A percentile compares a stretch with the other conserved stretches of the same genome.
Conservation (phyloP, 129 eudicot species). For the Glebionis coronaria region DNA sequence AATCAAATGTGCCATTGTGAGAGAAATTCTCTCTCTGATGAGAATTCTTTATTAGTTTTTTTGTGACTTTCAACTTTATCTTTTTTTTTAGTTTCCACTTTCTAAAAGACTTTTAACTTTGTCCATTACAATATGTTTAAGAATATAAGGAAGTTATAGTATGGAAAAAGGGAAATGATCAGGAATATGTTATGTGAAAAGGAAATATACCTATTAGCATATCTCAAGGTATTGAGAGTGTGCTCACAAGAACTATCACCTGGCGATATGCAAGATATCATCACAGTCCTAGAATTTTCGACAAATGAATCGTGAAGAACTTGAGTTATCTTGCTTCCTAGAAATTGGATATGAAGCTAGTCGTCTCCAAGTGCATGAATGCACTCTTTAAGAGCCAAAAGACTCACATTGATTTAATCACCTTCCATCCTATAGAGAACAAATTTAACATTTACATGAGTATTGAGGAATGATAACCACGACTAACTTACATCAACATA, state of each 20-base stretch:
- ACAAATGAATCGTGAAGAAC: slow-evolving; percentile 95
- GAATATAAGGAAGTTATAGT: not conserved
- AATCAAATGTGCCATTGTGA: slow-evolving; percentile 42
- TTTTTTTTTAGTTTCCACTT: slow-evolving; percentile 71
- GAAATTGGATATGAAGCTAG: slow-evolving; percentile 91
- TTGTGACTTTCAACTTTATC: slow-evolving; percentile 62
- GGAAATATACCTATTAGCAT: slow-evolving; percentile 64
- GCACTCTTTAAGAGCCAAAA: slow-evolving; percentile 93
- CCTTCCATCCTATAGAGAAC: slow-evolving; percentile 80
- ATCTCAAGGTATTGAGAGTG: too few relatives aligned
- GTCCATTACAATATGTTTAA: slow-evolving; percentile 18
- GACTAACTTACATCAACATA: not conserved
- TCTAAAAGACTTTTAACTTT: too few relatives aligned
- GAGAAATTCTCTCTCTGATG: slow-evolving; percentile 50
- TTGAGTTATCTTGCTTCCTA: slow-evolving; percentile 94
- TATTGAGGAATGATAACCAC: not conserved
- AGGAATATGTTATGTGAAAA: slow-evolving; percentile 6
- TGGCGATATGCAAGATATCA: slow-evolving; percentile 95
- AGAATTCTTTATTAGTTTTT: slow-evolving; percentile 49
- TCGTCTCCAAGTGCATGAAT: too few relatives aligned
- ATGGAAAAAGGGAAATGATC: not conserved
- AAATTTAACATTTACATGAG: slow-evolving; percentile 7
- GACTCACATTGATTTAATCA: slow-evolving; percentile 92
- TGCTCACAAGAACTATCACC: slow-evolving; percentile 88
- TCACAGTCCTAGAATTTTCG: slow-evolving; percentile 87